Conservation (phyloP, 441 rosid species). For the Pelargonium fulgidum region DNA sequence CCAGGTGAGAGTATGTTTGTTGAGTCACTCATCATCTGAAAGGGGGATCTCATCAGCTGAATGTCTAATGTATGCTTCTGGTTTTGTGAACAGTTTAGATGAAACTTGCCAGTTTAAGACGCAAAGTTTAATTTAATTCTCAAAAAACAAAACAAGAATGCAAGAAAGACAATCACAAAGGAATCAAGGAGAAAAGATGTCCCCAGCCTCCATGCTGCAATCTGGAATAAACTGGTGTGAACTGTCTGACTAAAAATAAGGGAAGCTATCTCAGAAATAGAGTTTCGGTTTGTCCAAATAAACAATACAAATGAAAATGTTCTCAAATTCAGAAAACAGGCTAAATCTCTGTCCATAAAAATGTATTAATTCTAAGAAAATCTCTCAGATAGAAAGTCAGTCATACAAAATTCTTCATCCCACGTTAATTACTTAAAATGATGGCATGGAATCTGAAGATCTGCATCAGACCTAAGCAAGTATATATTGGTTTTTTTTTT, state of each 20-base stretch:
- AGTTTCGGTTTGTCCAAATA: not conserved
- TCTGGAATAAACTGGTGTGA: not conserved
- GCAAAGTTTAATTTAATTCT: not conserved
- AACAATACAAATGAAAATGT: not conserved
- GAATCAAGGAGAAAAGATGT: conserved; percentile 8
- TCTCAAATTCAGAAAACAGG: not conserved
- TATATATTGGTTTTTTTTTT: not conserved
- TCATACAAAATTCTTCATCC: no score
- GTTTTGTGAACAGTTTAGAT: not conserved
- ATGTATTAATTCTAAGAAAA: not conserved
- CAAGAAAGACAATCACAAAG: conserved; percentile 1
- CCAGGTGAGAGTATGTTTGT: conserved; percentile 92
- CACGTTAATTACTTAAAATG: no score
- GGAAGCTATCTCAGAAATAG: not conserved
- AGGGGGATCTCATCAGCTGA: conserved; percentile 15
- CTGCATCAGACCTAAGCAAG: not conserved
- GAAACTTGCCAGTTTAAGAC: not conserved
- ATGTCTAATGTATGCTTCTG: conserved; percentile 9
- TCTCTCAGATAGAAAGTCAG: no score
- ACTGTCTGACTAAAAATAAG: not conserved
- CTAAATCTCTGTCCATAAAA: not conserved
- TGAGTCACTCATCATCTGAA: conserved; percentile 98
- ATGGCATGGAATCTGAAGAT: not conserved
- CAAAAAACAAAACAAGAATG: not conserved
- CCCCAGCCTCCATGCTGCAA: not conserved